These are phyloP conservation scores for Glonium stellatum DNA, from an alignment of 495 filamentous ascomycete species.

Conservation along the genomic window DNA sequence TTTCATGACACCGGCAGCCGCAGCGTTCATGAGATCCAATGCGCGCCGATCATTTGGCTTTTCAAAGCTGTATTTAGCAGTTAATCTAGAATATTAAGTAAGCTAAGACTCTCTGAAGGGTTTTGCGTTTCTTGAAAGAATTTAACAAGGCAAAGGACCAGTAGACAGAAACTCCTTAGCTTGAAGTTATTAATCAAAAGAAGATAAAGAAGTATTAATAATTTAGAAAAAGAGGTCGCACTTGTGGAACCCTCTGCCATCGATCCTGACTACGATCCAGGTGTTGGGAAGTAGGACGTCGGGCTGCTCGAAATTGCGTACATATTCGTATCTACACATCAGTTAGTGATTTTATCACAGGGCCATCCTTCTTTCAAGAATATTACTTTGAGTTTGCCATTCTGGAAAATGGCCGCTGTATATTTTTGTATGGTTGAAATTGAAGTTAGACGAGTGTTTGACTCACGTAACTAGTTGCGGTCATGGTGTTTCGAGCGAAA, in stretches of 20 bases:
- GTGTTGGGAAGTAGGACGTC: constrained; percentile 79
- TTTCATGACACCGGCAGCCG: constrained; percentile 72
- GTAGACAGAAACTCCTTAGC: neutral
- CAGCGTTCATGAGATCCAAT: constrained; percentile 89
- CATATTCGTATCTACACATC: constrained; percentile 74
- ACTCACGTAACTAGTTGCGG: too few relatives aligned
- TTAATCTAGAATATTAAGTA: constrained; percentile 49
- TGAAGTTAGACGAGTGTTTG: too few relatives aligned
- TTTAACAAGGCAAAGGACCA: neutral
- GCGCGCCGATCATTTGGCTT: constrained; percentile 91
- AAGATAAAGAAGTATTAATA: constrained; percentile 5
- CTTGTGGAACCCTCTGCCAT: constrained; percentile 90
- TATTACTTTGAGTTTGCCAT: constrained; percentile 63
- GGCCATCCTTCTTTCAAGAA: constrained; percentile 2
- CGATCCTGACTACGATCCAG: constrained; percentile 88
- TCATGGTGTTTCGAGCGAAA: too few relatives aligned
- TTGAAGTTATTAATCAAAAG: neutral
- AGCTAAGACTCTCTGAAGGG: neutral
- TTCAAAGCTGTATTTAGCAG: constrained; percentile 70
- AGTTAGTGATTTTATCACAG: constrained; percentile 24
- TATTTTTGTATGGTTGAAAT: too few relatives aligned
- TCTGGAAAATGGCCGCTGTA: neutral
- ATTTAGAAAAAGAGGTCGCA: constrained; percentile 36
- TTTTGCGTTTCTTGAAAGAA: neutral
- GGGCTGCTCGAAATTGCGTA: constrained; percentile 76